A percentile compares a stretch with the other conserved stretches of the same genome.
These are phyloP conservation scores for Misopates orontium DNA, from an alignment of 257 asterid genomes.

Conservation along the genomic window DNA sequence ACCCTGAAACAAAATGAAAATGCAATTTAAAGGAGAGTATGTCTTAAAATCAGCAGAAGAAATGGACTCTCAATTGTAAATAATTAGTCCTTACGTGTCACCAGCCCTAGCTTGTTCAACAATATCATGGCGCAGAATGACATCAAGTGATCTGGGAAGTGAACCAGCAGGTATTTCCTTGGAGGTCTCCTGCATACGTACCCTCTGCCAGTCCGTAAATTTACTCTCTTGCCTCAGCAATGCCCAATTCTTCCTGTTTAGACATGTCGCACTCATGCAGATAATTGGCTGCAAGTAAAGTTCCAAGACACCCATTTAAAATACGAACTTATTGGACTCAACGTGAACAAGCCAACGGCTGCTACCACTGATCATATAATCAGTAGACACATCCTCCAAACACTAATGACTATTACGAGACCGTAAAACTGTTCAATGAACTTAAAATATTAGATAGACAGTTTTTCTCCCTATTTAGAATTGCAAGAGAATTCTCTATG, in stretches of 20 bases:
- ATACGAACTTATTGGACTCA: not conserved
- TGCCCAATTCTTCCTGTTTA: constrained; percentile 82
- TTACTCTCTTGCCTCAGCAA: constrained; percentile 95
- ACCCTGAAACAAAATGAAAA: constrained; percentile 56
- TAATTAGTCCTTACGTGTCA: constrained; percentile 62
- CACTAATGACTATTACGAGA: not conserved
- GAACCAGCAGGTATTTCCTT: constrained; percentile 98
- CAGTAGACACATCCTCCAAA: not conserved
- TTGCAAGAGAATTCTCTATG: no score
- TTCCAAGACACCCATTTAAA: not conserved
- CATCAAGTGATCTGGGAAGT: constrained; percentile 95
- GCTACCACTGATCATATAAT: not conserved
- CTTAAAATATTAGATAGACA: not conserved
- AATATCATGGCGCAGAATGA: constrained; percentile 88
- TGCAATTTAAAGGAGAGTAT: not conserved
- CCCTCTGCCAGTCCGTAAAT: constrained; percentile 99
- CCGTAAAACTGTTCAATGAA: not conserved
- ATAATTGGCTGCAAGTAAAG: constrained; percentile 72
- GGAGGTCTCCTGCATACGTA: constrained; percentile 94
- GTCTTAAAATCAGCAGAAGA: constrained; percentile 8
- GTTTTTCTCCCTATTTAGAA: no score
- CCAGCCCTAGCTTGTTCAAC: constrained; percentile 99
- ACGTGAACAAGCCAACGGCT: not conserved
- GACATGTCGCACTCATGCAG: constrained; percentile 91
- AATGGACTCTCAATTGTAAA: not conserved